Evolutionary conservation across 192 early-diverging fungal species (phyloP).

Genomic region (Spizellomyces sp.): DNA sequence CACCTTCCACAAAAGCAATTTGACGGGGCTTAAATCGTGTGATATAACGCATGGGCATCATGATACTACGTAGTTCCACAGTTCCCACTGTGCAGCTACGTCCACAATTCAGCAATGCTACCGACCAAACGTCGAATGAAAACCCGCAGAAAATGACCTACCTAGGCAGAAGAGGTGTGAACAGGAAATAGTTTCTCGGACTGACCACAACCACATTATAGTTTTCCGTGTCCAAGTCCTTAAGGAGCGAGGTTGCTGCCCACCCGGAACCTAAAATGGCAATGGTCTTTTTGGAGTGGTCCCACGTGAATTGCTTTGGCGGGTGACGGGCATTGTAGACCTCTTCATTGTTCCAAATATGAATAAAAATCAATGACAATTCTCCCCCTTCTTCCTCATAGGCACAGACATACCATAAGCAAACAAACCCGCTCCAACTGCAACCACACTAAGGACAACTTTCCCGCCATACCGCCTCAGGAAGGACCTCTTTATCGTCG

Average conservation of each 20-base stretch:
- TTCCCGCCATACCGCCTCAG: slow-evolving; percentile 24
- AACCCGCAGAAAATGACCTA: slow-evolving; percentile 25
- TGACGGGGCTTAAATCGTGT: slow-evolving; percentile 84
- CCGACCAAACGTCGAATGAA: slow-evolving; percentile 22
- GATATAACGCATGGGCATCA: slow-evolving; percentile 85
- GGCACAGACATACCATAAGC: slow-evolving; percentile 24
- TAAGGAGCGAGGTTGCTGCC: slow-evolving; percentile 62
- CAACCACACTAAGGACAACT: slow-evolving; percentile 11
- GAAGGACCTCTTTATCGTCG: not conserved
- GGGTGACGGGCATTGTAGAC: slow-evolving; percentile 50
- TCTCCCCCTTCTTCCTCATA: too few relatives aligned
- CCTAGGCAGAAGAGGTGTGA: slow-evolving; percentile 54
- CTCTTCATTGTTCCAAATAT: slow-evolving; percentile 1
- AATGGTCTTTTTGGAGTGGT: slow-evolving; percentile 55
- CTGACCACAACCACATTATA: slow-evolving; percentile 68
- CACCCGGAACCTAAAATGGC: slow-evolving; percentile 51
- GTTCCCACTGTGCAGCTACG: slow-evolving; percentile 82
- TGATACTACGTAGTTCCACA: slow-evolving; percentile 82
- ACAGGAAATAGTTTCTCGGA: slow-evolving; percentile 84
- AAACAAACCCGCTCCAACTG: slow-evolving; percentile 12
- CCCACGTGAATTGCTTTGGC: slow-evolving; percentile 48
- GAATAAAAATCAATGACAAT: slow-evolving; percentile 2
- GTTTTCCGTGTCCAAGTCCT: slow-evolving; percentile 74
- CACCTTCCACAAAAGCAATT: slow-evolving; percentile 87
- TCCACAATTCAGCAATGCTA: slow-evolving; percentile 57